Evolutionary conservation across 2,329 filamentous ascomycete genomes (phyloP), one percentile per base, ranked within the genome.

Genomic region (Nothopassalora personata): DNA sequence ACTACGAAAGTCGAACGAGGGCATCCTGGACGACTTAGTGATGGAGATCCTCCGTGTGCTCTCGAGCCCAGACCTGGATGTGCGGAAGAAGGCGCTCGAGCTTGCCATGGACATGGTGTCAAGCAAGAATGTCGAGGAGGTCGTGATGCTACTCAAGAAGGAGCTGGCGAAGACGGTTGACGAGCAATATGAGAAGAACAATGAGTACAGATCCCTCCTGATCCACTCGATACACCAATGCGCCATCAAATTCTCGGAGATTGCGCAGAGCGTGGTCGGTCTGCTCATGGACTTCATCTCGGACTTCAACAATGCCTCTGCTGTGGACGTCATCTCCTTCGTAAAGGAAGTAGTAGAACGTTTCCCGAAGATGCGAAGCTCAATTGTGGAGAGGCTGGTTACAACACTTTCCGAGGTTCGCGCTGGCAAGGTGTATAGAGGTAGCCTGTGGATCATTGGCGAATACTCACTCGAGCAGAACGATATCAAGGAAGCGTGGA

Each of bases 301-400:
- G 54, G 94, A 99, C 74, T 97, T 97, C 74, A 97, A 96, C 80
- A 97, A 96, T 71, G 89, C 90, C 48, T 96, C 93, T 1, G 94
- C 94, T 1, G 90, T 99, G 31, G 94, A 99, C 75, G 93, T 99
- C 56, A 97, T 99, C 71, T 92, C 91, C 57, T 99, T 99, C 72
- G 92, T 99, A 64, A 99, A 99, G 77, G 94, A 99, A 74, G 94
- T 99, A 3, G 93, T 97, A 6, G 94, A 99, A 77, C 96, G 96
- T 71, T 99, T 97, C 80, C 94, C 94, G 7, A 86, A 90, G 68
- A 83, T 99, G 59, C 87, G 94, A 61, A 85, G 87, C 34, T 89
- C 90, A 0, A 97, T 99, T 67, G 88, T 97, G 6, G 86, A 89
- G 69, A 88, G 92, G 61, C 80, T 99, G 15, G 92, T 97, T 6